Conservation (phyloP, 2,329 filamentous ascomycete genomes). For the Cryphonectria parasitica region DNA sequence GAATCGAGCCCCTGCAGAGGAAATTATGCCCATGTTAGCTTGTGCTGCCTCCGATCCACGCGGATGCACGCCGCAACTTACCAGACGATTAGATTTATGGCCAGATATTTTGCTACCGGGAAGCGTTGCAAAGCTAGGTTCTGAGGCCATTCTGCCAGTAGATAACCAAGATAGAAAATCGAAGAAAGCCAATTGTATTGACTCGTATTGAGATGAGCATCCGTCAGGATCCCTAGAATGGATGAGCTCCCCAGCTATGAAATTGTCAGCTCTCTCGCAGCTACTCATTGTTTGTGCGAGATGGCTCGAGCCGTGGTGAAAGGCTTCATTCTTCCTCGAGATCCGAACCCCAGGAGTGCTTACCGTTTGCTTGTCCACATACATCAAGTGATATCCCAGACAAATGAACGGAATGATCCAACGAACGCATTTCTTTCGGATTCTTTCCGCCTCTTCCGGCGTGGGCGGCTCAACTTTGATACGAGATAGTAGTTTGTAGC, state of each 20-base stretch:
- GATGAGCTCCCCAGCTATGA: slow-evolving; percentile 27
- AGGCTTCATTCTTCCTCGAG: not conserved
- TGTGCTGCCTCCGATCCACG: not conserved
- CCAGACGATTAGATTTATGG: slow-evolving; percentile 32
- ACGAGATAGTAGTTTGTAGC: slow-evolving; percentile 46
- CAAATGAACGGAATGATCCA: slow-evolving; percentile 45
- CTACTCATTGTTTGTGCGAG: not conserved
- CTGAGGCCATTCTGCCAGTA: slow-evolving; percentile 26
- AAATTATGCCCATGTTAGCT: not conserved
- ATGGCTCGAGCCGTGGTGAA: not conserved
- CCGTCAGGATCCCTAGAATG: slow-evolving; percentile 27
- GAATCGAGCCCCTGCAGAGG: slow-evolving; percentile 35
- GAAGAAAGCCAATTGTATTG: slow-evolving; percentile 40
- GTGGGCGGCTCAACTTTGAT: slow-evolving; percentile 43
- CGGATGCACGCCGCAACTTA: slow-evolving; percentile 15
- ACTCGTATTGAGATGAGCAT: slow-evolving; percentile 38
- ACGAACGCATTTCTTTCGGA: slow-evolving; percentile 42
- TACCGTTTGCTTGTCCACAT: slow-evolving; percentile 37
- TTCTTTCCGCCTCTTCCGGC: slow-evolving; percentile 32
- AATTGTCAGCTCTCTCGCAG: not conserved
- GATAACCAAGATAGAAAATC: slow-evolving; percentile 28
- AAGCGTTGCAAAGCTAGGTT: slow-evolving; percentile 28
- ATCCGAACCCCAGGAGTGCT: not conserved
- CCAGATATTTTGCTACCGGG: slow-evolving; percentile 20
- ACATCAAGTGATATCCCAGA: slow-evolving; percentile 46